Conservation (phyloP, 1,284 basidiomycete species). For the Pseudozyma sp. region DNA sequence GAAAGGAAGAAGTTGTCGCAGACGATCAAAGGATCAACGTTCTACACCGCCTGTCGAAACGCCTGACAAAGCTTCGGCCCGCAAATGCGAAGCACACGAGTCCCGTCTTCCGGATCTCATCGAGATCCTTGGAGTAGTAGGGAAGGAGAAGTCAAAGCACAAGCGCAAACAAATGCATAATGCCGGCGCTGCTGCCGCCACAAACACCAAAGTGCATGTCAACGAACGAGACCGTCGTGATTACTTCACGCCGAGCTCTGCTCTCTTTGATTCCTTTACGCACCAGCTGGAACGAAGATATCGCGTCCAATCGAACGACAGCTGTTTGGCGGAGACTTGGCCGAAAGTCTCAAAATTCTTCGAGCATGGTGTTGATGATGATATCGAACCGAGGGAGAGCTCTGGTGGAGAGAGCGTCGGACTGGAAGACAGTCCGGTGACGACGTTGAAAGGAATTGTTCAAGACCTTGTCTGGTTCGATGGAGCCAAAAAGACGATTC, state of each 20-base stretch:
- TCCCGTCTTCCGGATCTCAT: constrained; percentile 55
- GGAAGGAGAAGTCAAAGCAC: constrained; percentile 68
- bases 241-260: constrained; percentile 65
- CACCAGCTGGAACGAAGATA: constrained; percentile 29
- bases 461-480: constrained; percentile 43
- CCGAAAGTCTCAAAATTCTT: constrained; percentile 18
- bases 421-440: constrained; percentile 9
- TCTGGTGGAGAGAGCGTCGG: not conserved
- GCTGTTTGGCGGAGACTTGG: constrained; percentile 18
- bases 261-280: constrained; percentile 64
- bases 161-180: constrained; percentile 61
- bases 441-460: constrained; percentile 17
- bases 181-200: constrained; percentile 7
- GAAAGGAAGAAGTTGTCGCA: constrained; percentile 1
- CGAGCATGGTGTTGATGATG: constrained; percentile 2
- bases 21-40: constrained; percentile 5
- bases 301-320: constrained; percentile 38
- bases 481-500: constrained; percentile 21
- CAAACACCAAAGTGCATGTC: constrained; percentile 42
- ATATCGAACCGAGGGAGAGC: not conserved
- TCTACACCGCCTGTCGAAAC: not conserved
- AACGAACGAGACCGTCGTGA: constrained; percentile 69
- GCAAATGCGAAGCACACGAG: not conserved
- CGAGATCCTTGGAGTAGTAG: constrained; percentile 68
- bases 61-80: not conserved